A percentile compares a stretch with the other conserved stretches of the same genome.
Conservation (phyloP, 169 alveolate genomes). For the Eimeria tenella region DNA sequence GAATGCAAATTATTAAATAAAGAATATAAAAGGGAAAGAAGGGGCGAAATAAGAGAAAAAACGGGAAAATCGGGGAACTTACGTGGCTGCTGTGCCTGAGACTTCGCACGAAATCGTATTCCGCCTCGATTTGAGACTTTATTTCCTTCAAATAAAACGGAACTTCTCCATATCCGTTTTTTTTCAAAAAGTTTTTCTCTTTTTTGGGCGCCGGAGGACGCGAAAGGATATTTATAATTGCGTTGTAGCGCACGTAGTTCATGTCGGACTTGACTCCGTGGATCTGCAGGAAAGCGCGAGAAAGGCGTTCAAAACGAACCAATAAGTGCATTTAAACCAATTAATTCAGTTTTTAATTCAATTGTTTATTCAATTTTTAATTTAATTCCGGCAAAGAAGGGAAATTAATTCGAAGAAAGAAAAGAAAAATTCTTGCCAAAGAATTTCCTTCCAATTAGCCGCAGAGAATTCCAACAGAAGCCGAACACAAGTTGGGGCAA, state of each 20-base stretch:
- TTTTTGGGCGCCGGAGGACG: neutral
- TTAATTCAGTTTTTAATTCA: neutral
- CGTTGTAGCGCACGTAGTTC: conserved; percentile 18
- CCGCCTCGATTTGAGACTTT: neutral
- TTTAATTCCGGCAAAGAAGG: too few relatives aligned
- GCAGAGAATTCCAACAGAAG: too few relatives aligned
- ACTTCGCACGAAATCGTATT: conserved; percentile 41
- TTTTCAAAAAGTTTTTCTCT: neutral
- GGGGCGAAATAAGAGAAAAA: too few relatives aligned
- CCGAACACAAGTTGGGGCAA: too few relatives aligned
- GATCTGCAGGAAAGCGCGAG: neutral
- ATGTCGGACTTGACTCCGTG: conserved; percentile 26
- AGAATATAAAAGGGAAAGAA: neutral
- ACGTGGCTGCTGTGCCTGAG: neutral
- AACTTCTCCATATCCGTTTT: conserved; percentile 27
- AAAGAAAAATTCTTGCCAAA: too few relatives aligned
- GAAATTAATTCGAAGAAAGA: too few relatives aligned
- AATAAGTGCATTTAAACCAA: neutral
- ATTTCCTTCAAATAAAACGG: conserved; percentile 33
- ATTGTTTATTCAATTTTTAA: neutral
- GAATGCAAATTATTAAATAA: neutral
- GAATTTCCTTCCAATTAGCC: too few relatives aligned
- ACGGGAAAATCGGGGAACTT: neutral
- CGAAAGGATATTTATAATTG: conserved; percentile 48
- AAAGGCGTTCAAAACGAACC: neutral